These are phyloP conservation scores for Lachancea sp. DNA, from an alignment of 805 yeast species.

Conservation along the genomic window DNA sequence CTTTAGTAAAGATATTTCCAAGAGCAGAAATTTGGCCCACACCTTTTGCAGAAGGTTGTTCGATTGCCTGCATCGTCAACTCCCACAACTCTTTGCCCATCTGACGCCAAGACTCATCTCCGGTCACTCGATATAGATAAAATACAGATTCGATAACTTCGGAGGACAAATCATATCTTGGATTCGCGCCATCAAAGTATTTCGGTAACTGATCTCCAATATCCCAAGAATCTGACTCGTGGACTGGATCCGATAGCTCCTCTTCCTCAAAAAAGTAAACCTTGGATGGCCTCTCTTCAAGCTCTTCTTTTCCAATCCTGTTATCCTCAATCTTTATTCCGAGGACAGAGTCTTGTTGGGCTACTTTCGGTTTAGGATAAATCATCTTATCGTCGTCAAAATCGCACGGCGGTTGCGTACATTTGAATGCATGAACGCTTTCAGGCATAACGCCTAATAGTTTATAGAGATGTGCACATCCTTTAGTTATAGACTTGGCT, in stretches of 20 bases:
- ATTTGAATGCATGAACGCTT: conserved; percentile 25
- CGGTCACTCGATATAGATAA: conserved; percentile 53
- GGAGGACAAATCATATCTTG: conserved; percentile 46
- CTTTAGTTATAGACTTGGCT: conserved; percentile 42
- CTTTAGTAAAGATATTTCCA: conserved; percentile 14
- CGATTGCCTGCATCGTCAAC: conserved; percentile 31
- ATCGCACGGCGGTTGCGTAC: conserved; percentile 8
- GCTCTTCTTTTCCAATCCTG: neutral
- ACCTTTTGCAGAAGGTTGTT: conserved; percentile 36
- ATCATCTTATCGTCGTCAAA: neutral
- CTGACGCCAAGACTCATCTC: conserved; percentile 50
- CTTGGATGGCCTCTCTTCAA: conserved; percentile 1
- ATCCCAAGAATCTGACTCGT: neutral
- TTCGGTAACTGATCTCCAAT: conserved; percentile 22
- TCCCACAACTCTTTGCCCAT: conserved; percentile 47
- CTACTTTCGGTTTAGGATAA: neutral
- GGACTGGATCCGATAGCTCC: neutral
- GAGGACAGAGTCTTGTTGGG: neutral
- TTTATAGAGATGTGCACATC: conserved; percentile 42
- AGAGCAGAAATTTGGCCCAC: conserved; percentile 36
- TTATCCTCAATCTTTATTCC: conserved; percentile 4
- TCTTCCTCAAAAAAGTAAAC: conserved; percentile 1
- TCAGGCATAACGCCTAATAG: conserved; percentile 31
- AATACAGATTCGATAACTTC: conserved; percentile 57
- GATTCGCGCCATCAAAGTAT: conserved; percentile 30